Evolutionary conservation across 1,139 yeast species (phyloP).

Genomic region (Hansenula sp.): DNA sequence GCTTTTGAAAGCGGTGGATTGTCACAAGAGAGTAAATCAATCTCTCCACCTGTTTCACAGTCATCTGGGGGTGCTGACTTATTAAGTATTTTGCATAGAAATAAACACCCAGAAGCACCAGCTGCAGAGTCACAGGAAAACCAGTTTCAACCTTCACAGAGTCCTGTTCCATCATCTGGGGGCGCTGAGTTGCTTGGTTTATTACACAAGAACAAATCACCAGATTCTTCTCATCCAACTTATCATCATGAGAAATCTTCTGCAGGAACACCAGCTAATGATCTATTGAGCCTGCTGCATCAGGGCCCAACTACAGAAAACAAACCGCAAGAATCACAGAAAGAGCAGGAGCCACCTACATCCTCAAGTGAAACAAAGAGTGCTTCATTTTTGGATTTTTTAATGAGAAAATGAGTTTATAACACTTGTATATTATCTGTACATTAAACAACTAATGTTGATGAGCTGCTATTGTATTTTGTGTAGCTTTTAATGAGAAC

Average conservation of each 20-base stretch:
- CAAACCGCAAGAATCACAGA: neutral
- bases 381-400: neutral
- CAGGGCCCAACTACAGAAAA: slow-evolving; percentile 4
- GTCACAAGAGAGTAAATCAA: neutral
- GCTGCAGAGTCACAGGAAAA: neutral
- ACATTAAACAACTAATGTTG: neutral
- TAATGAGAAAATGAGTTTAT: slow-evolving; percentile 1
- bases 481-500: too few relatives aligned
- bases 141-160: too few relatives aligned
- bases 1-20: too few relatives aligned
- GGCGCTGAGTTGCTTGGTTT: slow-evolving; percentile 1
- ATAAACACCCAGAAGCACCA: neutral
- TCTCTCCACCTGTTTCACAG: neutral
- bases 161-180: neutral
- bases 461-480: too few relatives aligned
- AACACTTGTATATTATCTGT: neutral
- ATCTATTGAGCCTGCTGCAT: slow-evolving; percentile 16
- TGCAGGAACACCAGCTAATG: slow-evolving; percentile 16
- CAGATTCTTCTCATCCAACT: neutral
- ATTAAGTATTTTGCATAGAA: neutral
- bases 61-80: neutral
- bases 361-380: neutral
- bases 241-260: slow-evolving; percentile 3
- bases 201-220: neutral
- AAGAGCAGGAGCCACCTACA: neutral